Base-by-base conservation (phyloP, 345 rosid species). In the Viola odorata region DNA sequence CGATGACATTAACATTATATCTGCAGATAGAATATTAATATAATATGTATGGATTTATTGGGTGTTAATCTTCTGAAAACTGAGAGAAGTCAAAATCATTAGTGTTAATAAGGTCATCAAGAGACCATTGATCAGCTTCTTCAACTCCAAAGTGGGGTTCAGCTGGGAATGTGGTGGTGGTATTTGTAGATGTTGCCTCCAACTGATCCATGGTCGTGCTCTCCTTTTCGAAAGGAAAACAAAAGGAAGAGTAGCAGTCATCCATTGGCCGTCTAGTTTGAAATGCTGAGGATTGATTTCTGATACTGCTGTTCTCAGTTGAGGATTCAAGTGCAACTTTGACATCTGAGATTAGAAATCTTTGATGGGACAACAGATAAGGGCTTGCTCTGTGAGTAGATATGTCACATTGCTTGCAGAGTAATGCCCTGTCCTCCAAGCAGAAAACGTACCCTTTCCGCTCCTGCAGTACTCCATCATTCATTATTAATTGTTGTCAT, bases 371-470 rank as follows among this genome's bases (percentile, higher is more conserved):
- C 11, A 39, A 51, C 2, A 12, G n/a, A 23, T 57, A 14, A 1
- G 63, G 39, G 45, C 55, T 51, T 3, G 55, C 64, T 14, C 3
- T 45, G 36, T 69, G 77, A 15, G 51, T 60, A 9, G 63, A 64
- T 44, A 39, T 5, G 59, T 69, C 67, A 36, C 70, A 69, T 1
- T 60, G 11, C 63, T 41, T 60, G 64, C 73, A 73, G 16, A 73
- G 39, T 15, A 73, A 42, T 32, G 69, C 67, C 60, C 70, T 64
- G 41, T 73, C 73, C 70, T 73, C 67, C 70, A 73, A 69, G 67
- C 73, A 73, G 63, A 73, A 73, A 42, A 73, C 38, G 58, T 45
- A 60, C 1, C 64, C 77, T 41, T 52, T 68, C 10, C 45, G 55
- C 36, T 45, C 73, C 69, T 63, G 69, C 68, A 50, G 4, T n/a